Percentiles rank a stretch among this genome's conserved stretches.
phyloP scores from a whole-genome alignment of 139 green algal genomes.

The Chlorella sp. region DNA sequence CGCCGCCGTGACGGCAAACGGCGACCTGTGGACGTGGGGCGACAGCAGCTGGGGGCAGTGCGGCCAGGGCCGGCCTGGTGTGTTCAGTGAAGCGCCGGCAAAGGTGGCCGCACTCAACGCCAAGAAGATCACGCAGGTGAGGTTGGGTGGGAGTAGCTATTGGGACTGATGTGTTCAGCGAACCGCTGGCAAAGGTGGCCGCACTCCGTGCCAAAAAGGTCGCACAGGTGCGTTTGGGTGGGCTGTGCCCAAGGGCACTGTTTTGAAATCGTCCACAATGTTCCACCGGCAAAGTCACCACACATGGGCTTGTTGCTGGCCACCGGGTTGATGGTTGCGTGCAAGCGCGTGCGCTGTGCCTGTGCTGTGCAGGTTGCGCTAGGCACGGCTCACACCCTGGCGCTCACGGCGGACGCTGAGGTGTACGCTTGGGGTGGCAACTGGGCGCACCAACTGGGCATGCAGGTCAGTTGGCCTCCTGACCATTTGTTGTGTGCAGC shows the following conservation, averaged over 20 bases:
- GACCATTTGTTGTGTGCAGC: too few relatives aligned
- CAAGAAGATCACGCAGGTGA: background rate
- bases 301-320: background rate
- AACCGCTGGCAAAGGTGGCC: background rate
- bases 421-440: constrained; percentile 60
- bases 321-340: background rate
- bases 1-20: constrained; percentile 18
- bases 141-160: background rate
- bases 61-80: constrained; percentile 7
- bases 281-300: background rate
- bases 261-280: too few relatives aligned
- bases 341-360: background rate
- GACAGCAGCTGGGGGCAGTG: constrained; percentile 26
- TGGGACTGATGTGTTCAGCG: background rate
- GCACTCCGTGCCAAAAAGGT: background rate
- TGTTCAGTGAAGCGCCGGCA: background rate
- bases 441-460: constrained; percentile 36
- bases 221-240: background rate
- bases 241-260: too few relatives aligned
- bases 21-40: constrained; percentile 34
- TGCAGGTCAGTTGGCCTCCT: too few relatives aligned
- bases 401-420: constrained; percentile 32
- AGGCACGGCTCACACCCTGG: constrained; percentile 39
- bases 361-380: background rate
- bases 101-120: background rate